Evolutionary conservation across 2,329 filamentous ascomycete species (phyloP).

Genomic region (Magnaporthiopsis poae): DNA sequence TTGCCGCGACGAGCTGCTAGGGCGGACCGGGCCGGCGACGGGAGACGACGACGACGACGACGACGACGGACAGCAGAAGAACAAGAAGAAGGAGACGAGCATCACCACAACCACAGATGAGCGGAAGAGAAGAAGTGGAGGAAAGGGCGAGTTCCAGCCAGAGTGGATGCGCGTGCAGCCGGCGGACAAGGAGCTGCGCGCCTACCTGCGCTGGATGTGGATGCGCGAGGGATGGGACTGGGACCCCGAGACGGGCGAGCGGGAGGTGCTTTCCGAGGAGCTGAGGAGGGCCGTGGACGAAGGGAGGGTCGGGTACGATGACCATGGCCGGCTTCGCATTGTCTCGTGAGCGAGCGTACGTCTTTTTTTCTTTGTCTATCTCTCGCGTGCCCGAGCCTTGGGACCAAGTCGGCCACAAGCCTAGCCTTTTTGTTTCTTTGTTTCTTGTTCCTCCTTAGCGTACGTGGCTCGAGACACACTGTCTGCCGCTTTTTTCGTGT

Average conservation of each 20-base stretch:
- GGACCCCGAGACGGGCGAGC: conserved; percentile 62
- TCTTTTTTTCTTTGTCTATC: too few relatives aligned
- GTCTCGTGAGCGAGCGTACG: conserved; percentile 11
- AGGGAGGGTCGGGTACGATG: conserved; percentile 47
- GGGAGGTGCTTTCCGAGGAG: conserved; percentile 39
- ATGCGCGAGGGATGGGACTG: conserved; percentile 75
- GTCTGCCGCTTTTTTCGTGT: neutral
- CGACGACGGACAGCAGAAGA: conserved; percentile 22
- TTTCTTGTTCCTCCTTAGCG: too few relatives aligned
- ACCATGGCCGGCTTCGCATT: conserved; percentile 37
- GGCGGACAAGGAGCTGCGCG: conserved; percentile 77
- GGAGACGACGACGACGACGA: conserved; percentile 32
- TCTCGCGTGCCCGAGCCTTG: too few relatives aligned
- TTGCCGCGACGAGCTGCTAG: conserved; percentile 70
- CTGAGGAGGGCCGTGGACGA: conserved; percentile 48
- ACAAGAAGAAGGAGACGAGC: conserved; percentile 9
- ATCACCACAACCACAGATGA: too few relatives aligned
- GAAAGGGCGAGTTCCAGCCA: conserved; percentile 51
- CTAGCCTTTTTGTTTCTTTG: too few relatives aligned
- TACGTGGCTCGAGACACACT: neutral
- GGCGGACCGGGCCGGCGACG: conserved; percentile 43
- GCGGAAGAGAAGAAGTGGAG: neutral
- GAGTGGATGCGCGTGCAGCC: conserved; percentile 87
- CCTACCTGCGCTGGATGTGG: conserved; percentile 86
- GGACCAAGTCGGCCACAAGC: too few relatives aligned